Evolutionary conservation across 331 rosid species (phyloP).

Genomic region (Quercus lobata): DNA sequence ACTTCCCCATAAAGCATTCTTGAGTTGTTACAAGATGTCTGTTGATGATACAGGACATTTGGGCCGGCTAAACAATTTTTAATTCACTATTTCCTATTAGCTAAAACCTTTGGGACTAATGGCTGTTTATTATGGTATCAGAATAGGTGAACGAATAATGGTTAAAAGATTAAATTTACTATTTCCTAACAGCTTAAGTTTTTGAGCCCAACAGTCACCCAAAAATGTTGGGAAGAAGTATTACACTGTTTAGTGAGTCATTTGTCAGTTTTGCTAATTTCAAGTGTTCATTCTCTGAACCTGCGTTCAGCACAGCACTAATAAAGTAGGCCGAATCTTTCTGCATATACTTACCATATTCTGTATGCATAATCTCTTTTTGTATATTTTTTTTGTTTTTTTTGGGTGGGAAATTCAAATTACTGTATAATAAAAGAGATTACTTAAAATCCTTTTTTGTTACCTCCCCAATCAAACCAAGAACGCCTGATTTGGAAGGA

Average conservation of each 20-base stretch:
- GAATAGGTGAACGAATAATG: too few species aligned
- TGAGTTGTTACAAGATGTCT: neutral
- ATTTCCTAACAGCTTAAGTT: too few species aligned
- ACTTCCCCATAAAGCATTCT: neutral
- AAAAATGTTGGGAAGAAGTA: neutral
- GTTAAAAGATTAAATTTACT: too few species aligned
- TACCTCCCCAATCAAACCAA: constrained; percentile 95
- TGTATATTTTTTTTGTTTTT: too few species aligned
- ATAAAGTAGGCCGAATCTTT: neutral
- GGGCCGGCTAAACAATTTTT: too few species aligned
- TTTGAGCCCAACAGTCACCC: neutral
- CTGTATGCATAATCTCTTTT: neutral
- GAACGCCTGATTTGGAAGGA: constrained; percentile 78
- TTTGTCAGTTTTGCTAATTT: neutral
- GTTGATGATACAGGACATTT: neutral
- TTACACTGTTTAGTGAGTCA: neutral
- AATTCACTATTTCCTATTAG: too few species aligned
- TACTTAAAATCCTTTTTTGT: neutral
- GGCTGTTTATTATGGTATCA: too few species aligned
- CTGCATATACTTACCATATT: neutral
- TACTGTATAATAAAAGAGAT: neutral
- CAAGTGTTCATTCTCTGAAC: neutral
- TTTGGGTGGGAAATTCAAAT: neutral
- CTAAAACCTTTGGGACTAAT: too few species aligned
- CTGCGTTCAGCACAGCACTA: neutral